Evolutionary conservation across 306 rosid species (phyloP).

Genomic region (Cyclanthera cordifolia): DNA sequence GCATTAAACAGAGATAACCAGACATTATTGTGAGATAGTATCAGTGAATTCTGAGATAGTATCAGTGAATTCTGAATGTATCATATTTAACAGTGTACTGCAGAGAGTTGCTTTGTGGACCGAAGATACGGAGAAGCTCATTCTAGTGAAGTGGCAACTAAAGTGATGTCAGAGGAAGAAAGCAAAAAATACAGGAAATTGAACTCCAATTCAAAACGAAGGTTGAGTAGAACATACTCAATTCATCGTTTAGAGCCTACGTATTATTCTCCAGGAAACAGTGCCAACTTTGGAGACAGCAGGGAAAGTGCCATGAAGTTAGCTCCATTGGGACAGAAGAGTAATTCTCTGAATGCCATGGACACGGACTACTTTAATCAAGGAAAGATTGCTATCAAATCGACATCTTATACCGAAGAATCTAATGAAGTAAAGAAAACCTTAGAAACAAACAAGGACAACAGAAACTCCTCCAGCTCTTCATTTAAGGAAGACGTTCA

Average conservation of each 20-base stretch:
- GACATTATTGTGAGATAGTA: not conserved
- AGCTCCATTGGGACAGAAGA: not conserved
- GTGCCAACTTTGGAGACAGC: not conserved
- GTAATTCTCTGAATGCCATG: not conserved
- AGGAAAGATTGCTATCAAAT: slow-evolving; percentile 9
- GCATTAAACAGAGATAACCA: not conserved
- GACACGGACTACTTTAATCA: slow-evolving; percentile 2
- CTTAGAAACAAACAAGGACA: slow-evolving; percentile 18
- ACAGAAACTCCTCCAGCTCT: slow-evolving; percentile 18
- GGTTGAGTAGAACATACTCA: slow-evolving; percentile 20
- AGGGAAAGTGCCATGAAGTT: not conserved
- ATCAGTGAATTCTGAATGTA: slow-evolving; percentile 4
- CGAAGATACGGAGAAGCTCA: slow-evolving; percentile 20
- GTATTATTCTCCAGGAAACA: slow-evolving; percentile 9
- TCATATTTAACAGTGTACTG: slow-evolving; percentile 26
- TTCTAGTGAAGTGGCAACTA: slow-evolving; percentile 13
- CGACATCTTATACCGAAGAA: slow-evolving; percentile 20
- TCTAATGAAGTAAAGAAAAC: slow-evolving; percentile 18
- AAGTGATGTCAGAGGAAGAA: slow-evolving; percentile 19
- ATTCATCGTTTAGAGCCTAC: slow-evolving; percentile 26
- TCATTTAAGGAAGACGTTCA: slow-evolving; percentile 31
- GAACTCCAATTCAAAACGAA: slow-evolving; percentile 19
- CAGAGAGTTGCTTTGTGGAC: slow-evolving; percentile 18
- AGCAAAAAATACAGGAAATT: slow-evolving; percentile 22
- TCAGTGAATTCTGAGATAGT: not conserved